Conservation (phyloP, 768 basidiomycete species). For the Tricholoma matsutake region DNA sequence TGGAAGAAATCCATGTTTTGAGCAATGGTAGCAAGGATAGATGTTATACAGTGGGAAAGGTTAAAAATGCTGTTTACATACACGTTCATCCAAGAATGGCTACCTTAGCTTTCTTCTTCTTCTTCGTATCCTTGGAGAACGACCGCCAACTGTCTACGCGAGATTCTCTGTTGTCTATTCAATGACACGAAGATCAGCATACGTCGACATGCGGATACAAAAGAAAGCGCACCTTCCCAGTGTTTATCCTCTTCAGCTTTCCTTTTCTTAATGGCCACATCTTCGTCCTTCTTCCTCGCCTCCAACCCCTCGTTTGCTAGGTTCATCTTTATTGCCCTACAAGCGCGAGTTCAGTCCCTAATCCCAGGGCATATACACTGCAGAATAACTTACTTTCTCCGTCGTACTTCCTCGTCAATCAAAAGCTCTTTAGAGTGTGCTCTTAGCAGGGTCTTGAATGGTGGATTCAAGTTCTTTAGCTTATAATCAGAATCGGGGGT, state of each 20-base stretch:
- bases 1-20: slow-evolving; percentile 7
- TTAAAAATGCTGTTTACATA: slow-evolving; percentile 20
- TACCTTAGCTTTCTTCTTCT: slow-evolving; percentile 80
- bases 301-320: slow-evolving; percentile 90
- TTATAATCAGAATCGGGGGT: slow-evolving; percentile 57
- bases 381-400: slow-evolving; percentile 63
- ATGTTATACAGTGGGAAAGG: slow-evolving; percentile 16
- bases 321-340: slow-evolving; percentile 85
- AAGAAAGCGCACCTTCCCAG: slow-evolving; percentile 73
- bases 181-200: neutral
- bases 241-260: slow-evolving; percentile 85
- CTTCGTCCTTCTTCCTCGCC: slow-evolving; percentile 91
- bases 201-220: neutral
- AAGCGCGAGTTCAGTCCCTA: slow-evolving; percentile 3
- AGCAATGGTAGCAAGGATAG: slow-evolving; percentile 9
- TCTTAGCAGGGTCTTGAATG: slow-evolving; percentile 65
- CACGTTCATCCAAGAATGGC: slow-evolving; percentile 57
- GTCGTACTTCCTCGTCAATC: slow-evolving; percentile 85
- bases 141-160: slow-evolving; percentile 84
- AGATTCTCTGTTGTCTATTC: slow-evolving; percentile 61
- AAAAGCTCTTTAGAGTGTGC: slow-evolving; percentile 78
- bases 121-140: slow-evolving; percentile 65
- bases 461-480: slow-evolving; percentile 54
- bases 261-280: slow-evolving; percentile 69
- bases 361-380: neutral